Evolutionary conservation across 345 rosid species (phyloP), one percentile per base, ranked within the genome.

Genomic region (Dimocarpus longan): DNA sequence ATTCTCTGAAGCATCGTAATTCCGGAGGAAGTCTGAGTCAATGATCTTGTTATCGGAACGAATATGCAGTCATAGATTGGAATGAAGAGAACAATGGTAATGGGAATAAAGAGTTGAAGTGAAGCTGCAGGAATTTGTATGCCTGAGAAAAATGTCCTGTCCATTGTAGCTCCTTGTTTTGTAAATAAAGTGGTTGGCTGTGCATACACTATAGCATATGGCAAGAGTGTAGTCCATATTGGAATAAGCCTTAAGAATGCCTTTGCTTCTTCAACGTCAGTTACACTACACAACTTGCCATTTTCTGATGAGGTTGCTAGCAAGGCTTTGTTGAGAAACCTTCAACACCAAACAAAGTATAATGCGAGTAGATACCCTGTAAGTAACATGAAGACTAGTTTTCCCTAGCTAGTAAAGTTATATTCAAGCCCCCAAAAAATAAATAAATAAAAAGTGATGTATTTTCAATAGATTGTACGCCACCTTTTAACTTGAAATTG

Each of bases 111-210:
- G 72, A 65, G 54, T 65, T 80, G 86, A 57, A 91, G 90, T 0
- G 91, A 73, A 11, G 94, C 94, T 0, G 94, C 86, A 44, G 94
- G 86, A 43, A 91, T 68, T 21, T 71, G 37, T 56, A 88, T 71
- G 62, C 81, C 63, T 0, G 81, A 73, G 24, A 81, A 48, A 65
- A 91, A 81, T 64, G 86, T 54, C 82, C 92, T 84, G 83, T 91
- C 90, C 92, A 91, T 85, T 39, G 94, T 91, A 10, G 84, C 86
- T 39, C 92, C 94, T 85, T 91, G 94, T 68, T 86, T 91, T 21
- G 92, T 91, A 32, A 89, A 91, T 86, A 87, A 91, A 52, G 94
- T 91, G 11, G 78, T 60, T 70, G 87, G 65, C 82, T 91, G 94
- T 44, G 90, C 86, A 82, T 82, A 82, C 19, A 88, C 90, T 70